Conservation (phyloP, 176 grass and related monocot genomes). For the Pontederia crassipes region DNA sequence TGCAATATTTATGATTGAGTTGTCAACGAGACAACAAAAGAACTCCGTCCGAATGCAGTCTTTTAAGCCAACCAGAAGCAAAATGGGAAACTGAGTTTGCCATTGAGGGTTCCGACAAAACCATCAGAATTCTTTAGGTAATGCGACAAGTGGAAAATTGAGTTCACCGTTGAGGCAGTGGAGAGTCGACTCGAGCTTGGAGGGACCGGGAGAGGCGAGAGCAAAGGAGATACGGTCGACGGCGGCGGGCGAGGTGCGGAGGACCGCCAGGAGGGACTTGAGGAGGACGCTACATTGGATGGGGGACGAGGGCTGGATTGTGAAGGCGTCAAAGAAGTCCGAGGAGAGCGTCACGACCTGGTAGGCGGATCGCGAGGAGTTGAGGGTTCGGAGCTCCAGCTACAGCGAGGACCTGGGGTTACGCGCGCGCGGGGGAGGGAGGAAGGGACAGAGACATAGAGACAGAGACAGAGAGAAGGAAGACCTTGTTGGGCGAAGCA, state of each 20-base stretch:
- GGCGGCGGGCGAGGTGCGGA: constrained; percentile 51
- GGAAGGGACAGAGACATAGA: not conserved
- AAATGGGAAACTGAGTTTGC: too few species aligned
- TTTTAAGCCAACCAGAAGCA: too few species aligned
- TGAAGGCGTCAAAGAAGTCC: constrained; percentile 60
- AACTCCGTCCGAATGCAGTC: too few species aligned
- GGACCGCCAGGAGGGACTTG: constrained; percentile 63
- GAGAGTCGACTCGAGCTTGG: constrained; percentile 79
- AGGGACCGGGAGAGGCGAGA: constrained; percentile 37
- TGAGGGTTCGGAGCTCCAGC: constrained; percentile 73
- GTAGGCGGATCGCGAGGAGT: constrained; percentile 79
- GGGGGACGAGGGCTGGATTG: constrained; percentile 27
- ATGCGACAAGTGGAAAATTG: not conserved
- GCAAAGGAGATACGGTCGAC: constrained; percentile 46
- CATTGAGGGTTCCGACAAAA: too few species aligned
- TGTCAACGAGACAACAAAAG: too few species aligned
- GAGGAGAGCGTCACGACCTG: constrained; percentile 54
- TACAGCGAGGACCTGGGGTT: constrained; percentile 5
- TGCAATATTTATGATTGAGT: too few species aligned
- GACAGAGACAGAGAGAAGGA: not conserved
- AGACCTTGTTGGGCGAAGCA: constrained; percentile 62
- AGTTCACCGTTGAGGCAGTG: constrained; percentile 60
- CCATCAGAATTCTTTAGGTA: too few species aligned
- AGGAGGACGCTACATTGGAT: constrained; percentile 77
- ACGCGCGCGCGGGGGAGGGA: not conserved